phyloP scores from a whole-genome alignment of 2,329 filamentous ascomycete species.

The Xylariaceae sp. region DNA sequence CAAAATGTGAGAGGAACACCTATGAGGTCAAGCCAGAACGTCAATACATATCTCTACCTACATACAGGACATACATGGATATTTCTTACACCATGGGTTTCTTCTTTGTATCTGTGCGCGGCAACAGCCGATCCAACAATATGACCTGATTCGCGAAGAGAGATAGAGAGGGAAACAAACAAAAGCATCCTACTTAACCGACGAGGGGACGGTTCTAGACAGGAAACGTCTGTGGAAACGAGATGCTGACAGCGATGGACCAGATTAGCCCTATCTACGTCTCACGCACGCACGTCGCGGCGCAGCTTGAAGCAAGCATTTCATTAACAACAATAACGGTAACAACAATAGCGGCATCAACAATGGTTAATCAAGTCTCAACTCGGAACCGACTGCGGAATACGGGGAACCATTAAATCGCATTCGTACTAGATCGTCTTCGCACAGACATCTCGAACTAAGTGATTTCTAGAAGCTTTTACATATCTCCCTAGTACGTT shows the following conservation, averaged over 20 bases:
- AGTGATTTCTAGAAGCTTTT: slow-evolving; percentile 3
- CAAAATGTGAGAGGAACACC: neutral
- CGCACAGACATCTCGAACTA: neutral
- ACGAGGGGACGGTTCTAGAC: neutral
- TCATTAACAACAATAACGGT: too few relatives aligned
- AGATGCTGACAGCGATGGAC: slow-evolving; percentile 3
- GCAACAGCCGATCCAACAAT: neutral
- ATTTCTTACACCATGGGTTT: neutral
- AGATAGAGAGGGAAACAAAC: neutral
- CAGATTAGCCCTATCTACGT: neutral
- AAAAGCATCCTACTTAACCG: too few relatives aligned
- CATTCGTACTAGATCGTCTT: too few relatives aligned
- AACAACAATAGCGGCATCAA: too few relatives aligned
- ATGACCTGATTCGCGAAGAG: slow-evolving; percentile 4
- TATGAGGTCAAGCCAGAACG: neutral
- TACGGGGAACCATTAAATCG: neutral
- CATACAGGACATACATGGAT: neutral
- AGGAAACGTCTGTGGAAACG: neutral
- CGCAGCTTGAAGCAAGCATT: neutral
- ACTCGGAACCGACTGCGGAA: slow-evolving; percentile 15
- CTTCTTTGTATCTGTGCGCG: neutral
- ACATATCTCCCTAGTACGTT: neutral
- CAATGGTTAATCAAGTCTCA: neutral
- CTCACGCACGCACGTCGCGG: neutral
- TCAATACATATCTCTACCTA: too few relatives aligned